Base-by-base conservation (phyloP, 1,284 basidiomycete genomes). In the Coniferiporia weirii region DNA sequence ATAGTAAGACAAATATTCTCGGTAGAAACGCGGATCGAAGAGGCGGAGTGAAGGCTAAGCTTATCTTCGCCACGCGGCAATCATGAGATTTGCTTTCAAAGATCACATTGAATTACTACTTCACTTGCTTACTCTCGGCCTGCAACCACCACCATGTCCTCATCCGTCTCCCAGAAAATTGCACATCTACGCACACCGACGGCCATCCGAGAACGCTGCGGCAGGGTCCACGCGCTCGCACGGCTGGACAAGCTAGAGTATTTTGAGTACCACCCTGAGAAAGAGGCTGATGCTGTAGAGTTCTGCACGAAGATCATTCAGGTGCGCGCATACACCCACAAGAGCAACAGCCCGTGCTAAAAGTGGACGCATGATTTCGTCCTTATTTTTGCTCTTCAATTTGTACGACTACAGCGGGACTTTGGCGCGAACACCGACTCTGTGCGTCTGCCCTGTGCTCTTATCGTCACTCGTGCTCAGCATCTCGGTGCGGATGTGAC, bases 261-360 rank as follows among this genome's bases (percentile, higher is more conserved):
- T 74, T 97, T 96, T 70, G 81, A 87, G 43, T 93, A 95, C 72
- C 79, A 94, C 70, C 83, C 89, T 19, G 83, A 85, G 63, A 87
- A 85, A 66, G 85, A 95, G 69, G 70, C 68, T 12, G 78, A 78
- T 20, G 90, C 91, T 1, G 85, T 90, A n/a, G 82, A 81, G 20
- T 97, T 89, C 73, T 97, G 94, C 69, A 76, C 84, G 19, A 74
- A 79, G 34, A 88, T 98, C 66, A 95, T 98, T 64, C 77, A 87
- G 74, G 93, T 86, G 59, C 27, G 71, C 61, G 40, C 53, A 17
- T 20, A 53, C 55, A 57, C 12, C 32, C 35, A 55, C 35, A 17
- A 20, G 12, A 48, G 12, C 50, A 36, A 27, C 12, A 52, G 35
- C 22, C 55, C 38, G 34, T 34, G 44, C 56, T 59, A 43, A 22